phyloP scores from a whole-genome alignment of 2,329 filamentous ascomycete species.

The Xylaria sp. region DNA sequence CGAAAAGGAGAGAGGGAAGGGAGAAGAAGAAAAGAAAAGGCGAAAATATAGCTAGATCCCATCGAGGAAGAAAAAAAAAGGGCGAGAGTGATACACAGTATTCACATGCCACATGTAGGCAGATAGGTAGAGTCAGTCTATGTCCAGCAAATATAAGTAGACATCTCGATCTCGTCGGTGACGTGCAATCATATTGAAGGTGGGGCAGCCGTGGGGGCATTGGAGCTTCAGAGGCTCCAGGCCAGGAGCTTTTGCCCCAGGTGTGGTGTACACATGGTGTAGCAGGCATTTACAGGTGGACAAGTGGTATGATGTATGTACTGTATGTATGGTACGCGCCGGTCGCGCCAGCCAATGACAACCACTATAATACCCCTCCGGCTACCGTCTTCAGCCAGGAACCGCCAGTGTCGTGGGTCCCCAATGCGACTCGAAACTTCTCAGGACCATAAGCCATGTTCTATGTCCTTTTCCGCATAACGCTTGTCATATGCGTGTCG shows the following conservation, averaged over 20 bases:
- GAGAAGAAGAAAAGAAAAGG: no score
- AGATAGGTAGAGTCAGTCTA: no score
- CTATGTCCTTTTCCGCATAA: background rate
- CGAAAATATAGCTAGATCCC: background rate
- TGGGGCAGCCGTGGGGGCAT: constrained; percentile 17
- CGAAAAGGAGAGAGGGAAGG: no score
- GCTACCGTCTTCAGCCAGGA: constrained; percentile 27
- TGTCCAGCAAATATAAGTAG: background rate
- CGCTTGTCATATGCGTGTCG: background rate
- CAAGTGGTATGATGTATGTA: background rate
- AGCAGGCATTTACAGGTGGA: no score
- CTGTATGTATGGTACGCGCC: background rate
- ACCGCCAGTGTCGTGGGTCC: constrained; percentile 19
- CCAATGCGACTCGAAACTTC: constrained; percentile 5
- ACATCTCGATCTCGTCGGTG: constrained; percentile 12
- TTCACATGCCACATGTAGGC: background rate
- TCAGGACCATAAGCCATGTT: background rate
- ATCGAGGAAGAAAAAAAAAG: background rate
- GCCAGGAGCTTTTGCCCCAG: constrained; percentile 27
- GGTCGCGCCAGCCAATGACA: constrained; percentile 7
- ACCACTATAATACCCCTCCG: background rate
- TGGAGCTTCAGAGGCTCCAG: background rate
- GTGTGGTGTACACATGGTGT: background rate
- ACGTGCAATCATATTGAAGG: constrained; percentile 19
- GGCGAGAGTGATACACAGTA: background rate